Evolutionary conservation across 2,329 filamentous ascomycete genomes (phyloP), one percentile per base, ranked within the genome.

Genomic region (Aspergillus sp.): DNA sequence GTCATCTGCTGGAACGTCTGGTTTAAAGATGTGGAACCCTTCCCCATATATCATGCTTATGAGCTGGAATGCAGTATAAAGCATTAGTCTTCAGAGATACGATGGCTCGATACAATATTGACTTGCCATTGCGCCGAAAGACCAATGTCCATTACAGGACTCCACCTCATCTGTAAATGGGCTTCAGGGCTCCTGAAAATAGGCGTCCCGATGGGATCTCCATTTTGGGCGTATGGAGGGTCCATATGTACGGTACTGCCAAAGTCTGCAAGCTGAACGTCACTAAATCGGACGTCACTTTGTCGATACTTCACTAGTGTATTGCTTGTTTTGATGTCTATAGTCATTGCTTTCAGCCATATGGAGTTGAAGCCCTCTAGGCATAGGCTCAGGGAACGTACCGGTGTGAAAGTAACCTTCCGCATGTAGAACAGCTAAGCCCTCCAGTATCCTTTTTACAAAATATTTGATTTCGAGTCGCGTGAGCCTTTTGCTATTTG

Each of bases 121-220:
- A 60, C 49, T 60, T 64, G 63, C 69, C 52, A 64, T 63, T 50
- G 64, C 58, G 6, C 65, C 64, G 59, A 69, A 70, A 14, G 65
- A 69, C 69, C 65, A 72, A 71, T 71, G 50, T 73, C 67, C 32
- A 67, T 65, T 32, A 58, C 20, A n/a, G 70, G 66, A 31, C 63
- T 58, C 68, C 68, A 71, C 29, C 46, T n/a, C 9, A 70, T 58
- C 36, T 55, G 49, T 14, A 69, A 58, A 18, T 69, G 67, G 1
- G 62, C 67, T 60, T 72, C 69, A 20, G 69, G 66, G 29, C 62
- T 67, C 20, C 68, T 59, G 20, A 55, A 70, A 24, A 70, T 63
- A 12, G 62, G 59, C 22, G 64, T 60, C 32, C 65, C 66, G 31
- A 67, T 70, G 7, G 50, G 22, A 51, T 65, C 55, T 2, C 66